These are phyloP conservation scores for Corylus heterophylla DNA, from an alignment of 306 rosid species.

Conservation along the genomic window DNA sequence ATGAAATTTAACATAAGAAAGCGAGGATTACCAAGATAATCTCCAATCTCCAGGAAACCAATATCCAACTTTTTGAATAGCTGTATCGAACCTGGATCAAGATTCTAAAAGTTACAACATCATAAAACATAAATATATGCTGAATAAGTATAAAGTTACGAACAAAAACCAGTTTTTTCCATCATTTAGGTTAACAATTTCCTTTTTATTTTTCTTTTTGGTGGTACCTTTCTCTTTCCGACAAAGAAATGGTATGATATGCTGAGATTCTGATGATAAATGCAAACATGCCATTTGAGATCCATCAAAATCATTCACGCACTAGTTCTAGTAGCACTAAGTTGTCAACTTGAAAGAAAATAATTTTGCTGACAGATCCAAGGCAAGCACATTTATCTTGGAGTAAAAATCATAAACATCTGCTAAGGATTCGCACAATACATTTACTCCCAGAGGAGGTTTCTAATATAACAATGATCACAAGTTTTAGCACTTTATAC, in stretches of 20 bases:
- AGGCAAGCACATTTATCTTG: not conserved
- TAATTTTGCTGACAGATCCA: not conserved
- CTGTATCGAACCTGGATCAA: slow-evolving; percentile 53
- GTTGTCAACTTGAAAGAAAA: not conserved
- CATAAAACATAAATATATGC: not conserved
- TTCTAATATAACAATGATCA: not conserved
- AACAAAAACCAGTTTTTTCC: not conserved
- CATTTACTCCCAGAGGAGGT: not conserved
- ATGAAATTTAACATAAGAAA: slow-evolving; percentile 2
- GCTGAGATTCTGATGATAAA: not conserved
- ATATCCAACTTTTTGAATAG: slow-evolving; percentile 51
- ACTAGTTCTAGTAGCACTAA: not conserved
- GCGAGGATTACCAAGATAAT: slow-evolving; percentile 56
- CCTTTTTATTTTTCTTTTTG: not conserved
- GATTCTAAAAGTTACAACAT: slow-evolving; percentile 24
- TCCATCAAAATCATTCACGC: not conserved
- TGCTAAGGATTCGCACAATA: not conserved
- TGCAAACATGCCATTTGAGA: not conserved
- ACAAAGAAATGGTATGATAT: not conserved
- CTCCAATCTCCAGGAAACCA: slow-evolving; percentile 46
- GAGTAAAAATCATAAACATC: not conserved
- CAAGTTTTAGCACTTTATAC: not conserved
- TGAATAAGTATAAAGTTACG: not conserved
- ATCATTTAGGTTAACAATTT: not conserved
- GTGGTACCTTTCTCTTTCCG: not conserved